phyloP scores from a whole-genome alignment of 495 filamentous ascomycete genomes.

The Pyrenopolyporus hunteri region DNA sequence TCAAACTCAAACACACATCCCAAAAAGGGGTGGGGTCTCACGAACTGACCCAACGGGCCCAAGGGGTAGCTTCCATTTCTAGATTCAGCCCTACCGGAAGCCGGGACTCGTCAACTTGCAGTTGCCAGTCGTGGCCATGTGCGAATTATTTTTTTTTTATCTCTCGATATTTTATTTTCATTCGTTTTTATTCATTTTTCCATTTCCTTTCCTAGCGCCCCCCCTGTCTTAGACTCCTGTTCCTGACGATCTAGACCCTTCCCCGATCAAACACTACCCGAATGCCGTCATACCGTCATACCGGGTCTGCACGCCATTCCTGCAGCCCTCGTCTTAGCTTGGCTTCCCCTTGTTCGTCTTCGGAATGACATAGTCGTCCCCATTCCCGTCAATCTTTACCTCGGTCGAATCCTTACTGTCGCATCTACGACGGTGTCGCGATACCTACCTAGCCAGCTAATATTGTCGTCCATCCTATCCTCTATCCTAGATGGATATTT shows the following conservation, averaged over 20 bases:
- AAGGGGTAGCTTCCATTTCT: conserved; percentile 33
- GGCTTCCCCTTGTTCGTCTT: conserved; percentile 8
- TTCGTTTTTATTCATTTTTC: no score
- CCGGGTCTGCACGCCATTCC: conserved; percentile 30
- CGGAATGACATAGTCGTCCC: conserved; percentile 22
- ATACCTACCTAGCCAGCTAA: no score
- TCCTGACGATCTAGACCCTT: conserved; percentile 37
- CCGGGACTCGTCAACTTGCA: conserved; percentile 3
- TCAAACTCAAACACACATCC: conserved; percentile 36
- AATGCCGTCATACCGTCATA: conserved; percentile 39
- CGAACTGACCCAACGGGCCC: conserved; percentile 24
- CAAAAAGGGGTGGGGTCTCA: conserved; percentile 37
- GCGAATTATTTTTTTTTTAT: no score
- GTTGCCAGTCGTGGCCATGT: conserved; percentile 26
- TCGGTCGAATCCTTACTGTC: neutral
- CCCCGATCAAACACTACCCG: conserved; percentile 22
- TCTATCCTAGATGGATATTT: neutral
- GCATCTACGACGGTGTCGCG: no score
- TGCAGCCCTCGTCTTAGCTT: conserved; percentile 15
- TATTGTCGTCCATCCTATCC: no score
- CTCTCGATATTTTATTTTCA: no score
- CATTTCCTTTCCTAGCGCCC: no score
- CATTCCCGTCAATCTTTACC: conserved; percentile 25
- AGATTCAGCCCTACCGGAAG: conserved; percentile 36
- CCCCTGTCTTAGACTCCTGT: conserved; percentile 25